Conservation (phyloP, 1,284 basidiomycete species). For the Neonothopanus nambi region DNA sequence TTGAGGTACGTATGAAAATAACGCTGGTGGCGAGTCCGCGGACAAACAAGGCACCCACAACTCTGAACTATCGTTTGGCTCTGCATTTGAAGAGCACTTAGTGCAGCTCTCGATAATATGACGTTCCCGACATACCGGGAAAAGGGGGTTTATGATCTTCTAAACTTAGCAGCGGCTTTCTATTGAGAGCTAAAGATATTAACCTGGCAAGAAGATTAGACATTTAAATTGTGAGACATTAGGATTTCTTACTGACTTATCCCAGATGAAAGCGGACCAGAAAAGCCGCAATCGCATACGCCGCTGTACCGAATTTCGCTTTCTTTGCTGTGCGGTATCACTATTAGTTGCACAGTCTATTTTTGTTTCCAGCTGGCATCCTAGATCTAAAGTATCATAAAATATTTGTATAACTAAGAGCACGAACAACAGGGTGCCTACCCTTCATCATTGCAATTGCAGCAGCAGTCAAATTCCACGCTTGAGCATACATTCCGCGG, state of each 20-base stretch:
- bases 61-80: constrained; percentile 3
- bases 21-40: constrained; percentile 10
- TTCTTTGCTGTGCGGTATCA: constrained; percentile 4
- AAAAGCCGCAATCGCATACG: constrained; percentile 16
- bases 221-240: not conserved
- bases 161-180: constrained; percentile 11
- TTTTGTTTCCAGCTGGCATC: constrained; percentile 15
- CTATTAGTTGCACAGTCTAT: not conserved
- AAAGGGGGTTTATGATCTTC: constrained; percentile 13
- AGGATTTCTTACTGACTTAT: constrained; percentile 10
- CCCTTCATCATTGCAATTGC: constrained; percentile 19
- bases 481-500: constrained; percentile 17
- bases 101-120: not conserved
- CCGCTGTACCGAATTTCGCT: constrained; percentile 6
- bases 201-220: constrained; percentile 8
- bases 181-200: constrained; percentile 15
- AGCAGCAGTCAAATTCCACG: constrained; percentile 16
- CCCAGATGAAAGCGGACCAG: constrained; percentile 19
- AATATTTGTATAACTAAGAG: not conserved
- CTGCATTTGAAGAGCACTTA: not conserved
- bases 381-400: constrained; percentile 11
- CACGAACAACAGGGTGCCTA: not conserved
- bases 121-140: constrained; percentile 8
- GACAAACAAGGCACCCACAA: constrained; percentile 12
- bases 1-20: constrained; percentile 16